phyloP scores from a whole-genome alignment of 208 protist species.

The Trypanosoma boissoni region DNA sequence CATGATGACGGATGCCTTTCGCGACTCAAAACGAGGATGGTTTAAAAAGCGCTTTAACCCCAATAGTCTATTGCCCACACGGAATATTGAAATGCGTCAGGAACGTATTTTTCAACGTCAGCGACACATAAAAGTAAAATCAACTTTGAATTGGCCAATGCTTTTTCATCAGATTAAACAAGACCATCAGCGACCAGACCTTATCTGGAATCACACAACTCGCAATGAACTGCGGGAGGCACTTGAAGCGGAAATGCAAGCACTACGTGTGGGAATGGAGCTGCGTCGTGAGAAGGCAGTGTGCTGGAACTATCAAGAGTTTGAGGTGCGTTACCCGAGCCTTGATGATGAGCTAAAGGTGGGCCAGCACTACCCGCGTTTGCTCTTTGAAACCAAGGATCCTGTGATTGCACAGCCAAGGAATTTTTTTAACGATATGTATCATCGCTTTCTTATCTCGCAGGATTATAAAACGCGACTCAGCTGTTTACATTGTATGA shows the following conservation, averaged over 20 bases:
- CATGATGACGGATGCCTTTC: constrained; percentile 53
- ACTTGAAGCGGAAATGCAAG: constrained; percentile 82
- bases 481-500: constrained; percentile 88
- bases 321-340: constrained; percentile 90
- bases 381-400: constrained; percentile 82
- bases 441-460: constrained; percentile 92
- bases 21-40: constrained; percentile 68
- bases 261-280: constrained; percentile 50
- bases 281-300: constrained; percentile 33
- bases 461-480: constrained; percentile 51
- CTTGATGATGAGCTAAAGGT: constrained; percentile 87
- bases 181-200: constrained; percentile 85
- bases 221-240: constrained; percentile 83
- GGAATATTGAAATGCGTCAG: background rate
- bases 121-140: constrained; percentile 47
- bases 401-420: constrained; percentile 71
- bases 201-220: constrained; percentile 94
- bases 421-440: constrained; percentile 93
- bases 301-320: constrained; percentile 94
- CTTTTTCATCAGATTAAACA: constrained; percentile 86
- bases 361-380: constrained; percentile 83
- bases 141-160: constrained; percentile 90
- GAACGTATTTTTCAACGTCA: constrained; percentile 1
- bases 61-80: constrained; percentile 5
- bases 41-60: constrained; percentile 83